Conservation (phyloP, 1,284 basidiomycete species). For the Entoloma clypeatum region DNA sequence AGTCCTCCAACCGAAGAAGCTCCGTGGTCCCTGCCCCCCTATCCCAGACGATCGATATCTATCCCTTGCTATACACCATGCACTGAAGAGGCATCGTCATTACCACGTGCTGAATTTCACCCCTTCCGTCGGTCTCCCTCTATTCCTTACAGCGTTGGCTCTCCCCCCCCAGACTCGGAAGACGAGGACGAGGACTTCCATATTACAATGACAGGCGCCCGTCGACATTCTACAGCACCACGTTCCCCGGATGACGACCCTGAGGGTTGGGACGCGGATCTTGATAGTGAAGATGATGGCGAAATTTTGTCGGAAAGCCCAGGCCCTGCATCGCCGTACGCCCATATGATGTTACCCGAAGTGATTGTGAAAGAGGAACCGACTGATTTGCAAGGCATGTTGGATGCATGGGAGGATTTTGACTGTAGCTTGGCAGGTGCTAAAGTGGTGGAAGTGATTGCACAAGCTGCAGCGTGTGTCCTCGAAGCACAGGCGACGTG, state of each 20-base stretch:
- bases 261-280: slow-evolving; percentile 36
- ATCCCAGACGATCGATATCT: slow-evolving; percentile 48
- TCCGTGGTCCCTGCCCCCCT: slow-evolving; percentile 39
- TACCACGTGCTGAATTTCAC: slow-evolving; percentile 22
- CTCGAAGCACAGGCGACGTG: slow-evolving; percentile 26
- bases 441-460: slow-evolving; percentile 38
- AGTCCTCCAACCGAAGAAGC: slow-evolving; percentile 27
- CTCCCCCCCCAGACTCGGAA: slow-evolving; percentile 64
- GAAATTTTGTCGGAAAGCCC: slow-evolving; percentile 57
- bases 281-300: slow-evolving; percentile 43
- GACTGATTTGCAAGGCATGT: slow-evolving; percentile 52
- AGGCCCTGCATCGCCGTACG: slow-evolving; percentile 55
- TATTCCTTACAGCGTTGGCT: slow-evolving; percentile 48
- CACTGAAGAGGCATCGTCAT: slow-evolving; percentile 31
- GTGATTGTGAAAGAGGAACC: slow-evolving; percentile 57
- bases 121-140: slow-evolving; percentile 52
- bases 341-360: slow-evolving; percentile 33
- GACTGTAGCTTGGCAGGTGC: slow-evolving; percentile 36
- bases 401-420: slow-evolving; percentile 65
- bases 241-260: slow-evolving; percentile 21
- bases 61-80: slow-evolving; percentile 51
- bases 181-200: slow-evolving; percentile 51
- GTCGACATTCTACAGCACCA: slow-evolving; percentile 28
- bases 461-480: slow-evolving; percentile 35
- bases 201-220: slow-evolving; percentile 41